phyloP scores from a whole-genome alignment of 179 eudicot genomes.

The Corrigiola litoralis region DNA sequence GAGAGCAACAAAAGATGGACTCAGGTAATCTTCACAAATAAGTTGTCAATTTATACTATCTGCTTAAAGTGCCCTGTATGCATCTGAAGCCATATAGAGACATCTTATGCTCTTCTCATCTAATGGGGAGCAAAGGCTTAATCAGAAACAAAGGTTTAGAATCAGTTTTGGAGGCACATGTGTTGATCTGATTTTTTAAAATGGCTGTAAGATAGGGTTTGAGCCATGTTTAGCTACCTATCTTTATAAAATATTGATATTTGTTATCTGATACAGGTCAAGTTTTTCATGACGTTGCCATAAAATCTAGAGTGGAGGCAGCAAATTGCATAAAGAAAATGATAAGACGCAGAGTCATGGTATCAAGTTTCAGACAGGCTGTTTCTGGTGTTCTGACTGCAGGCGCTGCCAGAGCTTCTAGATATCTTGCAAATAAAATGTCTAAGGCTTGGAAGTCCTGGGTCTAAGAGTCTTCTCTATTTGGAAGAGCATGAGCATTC shows the following conservation, averaged over 20 bases:
- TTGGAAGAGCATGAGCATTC: no score
- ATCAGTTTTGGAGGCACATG: neutral
- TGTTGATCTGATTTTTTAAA: neutral
- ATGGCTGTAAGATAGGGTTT: neutral
- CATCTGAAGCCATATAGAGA: neutral
- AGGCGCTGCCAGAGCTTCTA: slow-evolving; percentile 60
- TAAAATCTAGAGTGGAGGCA: slow-evolving; percentile 57
- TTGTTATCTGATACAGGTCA: slow-evolving; percentile 14
- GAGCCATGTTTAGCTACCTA: no score
- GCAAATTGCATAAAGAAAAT: slow-evolving; percentile 61
- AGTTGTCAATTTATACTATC: neutral
- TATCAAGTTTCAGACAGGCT: slow-evolving; percentile 82
- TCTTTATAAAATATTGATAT: neutral
- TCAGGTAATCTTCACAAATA: slow-evolving; percentile 35
- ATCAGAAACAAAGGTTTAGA: neutral
- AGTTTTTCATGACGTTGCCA: slow-evolving; percentile 29
- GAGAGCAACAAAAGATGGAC: slow-evolving; percentile 32
- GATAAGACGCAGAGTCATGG: slow-evolving; percentile 70
- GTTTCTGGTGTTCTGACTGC: slow-evolving; percentile 68
- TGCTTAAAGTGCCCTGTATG: neutral
- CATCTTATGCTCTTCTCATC: neutral
- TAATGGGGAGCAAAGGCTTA: neutral
- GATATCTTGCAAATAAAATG: slow-evolving; percentile 59
- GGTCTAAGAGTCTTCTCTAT: slow-evolving; percentile 20
- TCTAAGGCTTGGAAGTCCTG: slow-evolving; percentile 83